Evolutionary conservation across 2,329 filamentous ascomycete genomes (phyloP), one percentile per base, ranked within the genome.

Genomic region (Nothophoma quercina): DNA sequence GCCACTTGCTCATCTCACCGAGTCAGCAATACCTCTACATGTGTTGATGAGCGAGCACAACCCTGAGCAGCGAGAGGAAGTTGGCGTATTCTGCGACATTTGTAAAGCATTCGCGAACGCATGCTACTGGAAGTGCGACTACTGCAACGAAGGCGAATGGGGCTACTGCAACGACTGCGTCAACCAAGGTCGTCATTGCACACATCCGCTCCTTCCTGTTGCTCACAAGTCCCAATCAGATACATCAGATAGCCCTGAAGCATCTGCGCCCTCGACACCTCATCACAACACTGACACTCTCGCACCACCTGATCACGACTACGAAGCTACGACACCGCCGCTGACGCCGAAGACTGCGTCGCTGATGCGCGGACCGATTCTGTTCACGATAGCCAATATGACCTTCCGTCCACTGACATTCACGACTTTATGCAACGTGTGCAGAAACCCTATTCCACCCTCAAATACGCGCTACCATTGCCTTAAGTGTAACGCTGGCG

Each of bases 71-170:
- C 81, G 90, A 19, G 76, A 95, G 1, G 86, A 95, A 72, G 87
- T 84, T 44, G 93, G 93, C 16, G 87, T 90, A 5, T 97, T 97
- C 72, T 98, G 93, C 70, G 85, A 88, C 29, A 83, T 83, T 39
- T 97, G 93, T 70, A 78, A 83, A 15, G 79, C 83, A 0, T 89
- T 86, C 78, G 83, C 91, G 0, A 93, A 96, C 64, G 84, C 88
- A 43, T 95, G 91, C 74, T 96, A 90, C 74, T 98, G 93, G 93
- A 87, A 90, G 57, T 98, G 93, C 72, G 85, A 89, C 53, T 73
- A 82, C 21, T 98, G 93, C 76, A 96, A 96, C 64, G 87, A 95
- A 57, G 93, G 91, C 5, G 93, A 96, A 68, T 98, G 93, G 93
- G 93, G 93, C 0, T 97, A 91, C 70, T 98, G 93, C 75, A 91